Conservation (phyloP, 345 rosid genomes). For the Pistacia atlantica region DNA sequence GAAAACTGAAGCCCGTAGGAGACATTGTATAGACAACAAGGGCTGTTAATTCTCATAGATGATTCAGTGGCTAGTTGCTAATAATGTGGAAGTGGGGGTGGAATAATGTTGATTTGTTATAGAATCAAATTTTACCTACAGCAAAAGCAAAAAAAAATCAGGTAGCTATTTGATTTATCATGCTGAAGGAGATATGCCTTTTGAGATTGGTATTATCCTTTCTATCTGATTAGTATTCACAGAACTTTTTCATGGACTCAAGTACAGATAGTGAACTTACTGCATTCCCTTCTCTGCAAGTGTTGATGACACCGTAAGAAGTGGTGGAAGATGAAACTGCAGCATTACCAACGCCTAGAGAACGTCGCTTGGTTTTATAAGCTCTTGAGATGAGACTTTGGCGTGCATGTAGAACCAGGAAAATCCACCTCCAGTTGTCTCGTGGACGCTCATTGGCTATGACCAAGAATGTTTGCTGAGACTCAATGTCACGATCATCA, state of each 20-base stretch:
- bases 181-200: not conserved
- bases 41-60: not conserved
- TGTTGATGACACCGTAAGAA: not conserved
- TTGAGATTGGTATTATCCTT: not conserved
- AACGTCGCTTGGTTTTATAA: not conserved
- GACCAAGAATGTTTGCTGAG: not conserved
- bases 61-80: not conserved
- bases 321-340: not conserved
- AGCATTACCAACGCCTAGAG: not conserved
- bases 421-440: not conserved
- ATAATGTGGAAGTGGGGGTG: not conserved
- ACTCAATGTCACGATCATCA: not conserved
- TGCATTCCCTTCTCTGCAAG: not conserved
- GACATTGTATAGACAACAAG: not conserved
- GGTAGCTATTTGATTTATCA: not conserved
- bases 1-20: not conserved
- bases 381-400: constrained; percentile 7
- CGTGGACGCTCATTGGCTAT: not conserved
- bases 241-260: too few relatives aligned
- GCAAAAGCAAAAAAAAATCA: not conserved
- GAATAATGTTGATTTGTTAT: not conserved
- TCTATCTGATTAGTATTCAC: too few relatives aligned
- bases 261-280: not conserved
- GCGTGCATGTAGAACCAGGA: not conserved
- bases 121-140: not conserved